Conservation (phyloP, 495 filamentous ascomycete species). For the Tuber indicum region DNA sequence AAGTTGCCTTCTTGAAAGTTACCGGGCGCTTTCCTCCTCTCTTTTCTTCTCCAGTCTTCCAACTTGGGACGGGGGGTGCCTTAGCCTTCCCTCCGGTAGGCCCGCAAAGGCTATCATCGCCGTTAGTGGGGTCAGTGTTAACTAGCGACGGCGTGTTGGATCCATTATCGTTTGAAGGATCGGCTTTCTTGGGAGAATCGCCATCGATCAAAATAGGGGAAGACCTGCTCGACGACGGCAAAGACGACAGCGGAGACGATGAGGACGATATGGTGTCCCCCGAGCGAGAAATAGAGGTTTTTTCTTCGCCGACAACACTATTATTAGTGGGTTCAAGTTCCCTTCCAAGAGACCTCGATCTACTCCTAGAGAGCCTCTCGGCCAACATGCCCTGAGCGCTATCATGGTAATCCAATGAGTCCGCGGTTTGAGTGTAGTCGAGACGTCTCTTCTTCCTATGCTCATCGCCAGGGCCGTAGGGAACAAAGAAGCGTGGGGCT, state of each 20-base stretch:
- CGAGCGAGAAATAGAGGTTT: not conserved
- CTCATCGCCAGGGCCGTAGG: not conserved
- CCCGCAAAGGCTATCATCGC: not conserved
- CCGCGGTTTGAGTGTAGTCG: not conserved
- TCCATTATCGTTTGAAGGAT: not conserved
- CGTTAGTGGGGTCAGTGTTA: not conserved
- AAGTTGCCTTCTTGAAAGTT: not conserved
- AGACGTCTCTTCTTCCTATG: not conserved
- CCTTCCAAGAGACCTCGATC: not conserved
- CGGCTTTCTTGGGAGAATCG: not conserved
- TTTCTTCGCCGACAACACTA: not conserved
- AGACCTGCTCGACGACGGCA: not conserved
- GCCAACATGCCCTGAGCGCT: not conserved
- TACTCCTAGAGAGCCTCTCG: not conserved
- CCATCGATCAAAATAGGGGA: not conserved
- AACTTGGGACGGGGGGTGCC: not conserved
- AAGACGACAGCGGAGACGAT: not conserved
- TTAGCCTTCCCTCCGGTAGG: not conserved
- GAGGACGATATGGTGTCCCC: not conserved
- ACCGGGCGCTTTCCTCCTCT: not conserved
- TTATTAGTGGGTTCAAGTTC: not conserved
- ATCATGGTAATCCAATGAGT: not conserved
- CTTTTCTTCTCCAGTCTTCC: not conserved
- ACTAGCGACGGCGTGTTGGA: not conserved
- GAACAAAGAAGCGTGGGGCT: not conserved